Evolutionary conservation across 179 eudicot species (phyloP).

Genomic region (Beta corolliflora): DNA sequence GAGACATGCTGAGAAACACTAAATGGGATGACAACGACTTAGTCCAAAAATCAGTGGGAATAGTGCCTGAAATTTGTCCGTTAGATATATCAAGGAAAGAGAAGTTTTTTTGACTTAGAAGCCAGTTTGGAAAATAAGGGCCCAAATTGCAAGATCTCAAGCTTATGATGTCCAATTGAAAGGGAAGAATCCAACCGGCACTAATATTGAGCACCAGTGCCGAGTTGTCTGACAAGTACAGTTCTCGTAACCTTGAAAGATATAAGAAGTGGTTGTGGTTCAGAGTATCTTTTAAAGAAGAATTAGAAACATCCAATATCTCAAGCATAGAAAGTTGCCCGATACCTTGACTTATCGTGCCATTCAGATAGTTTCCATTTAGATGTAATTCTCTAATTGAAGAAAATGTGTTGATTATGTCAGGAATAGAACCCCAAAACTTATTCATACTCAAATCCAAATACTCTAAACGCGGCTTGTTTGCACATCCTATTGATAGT

Average conservation of each 20-base stretch:
- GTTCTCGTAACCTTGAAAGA: background rate
- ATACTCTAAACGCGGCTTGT: background rate
- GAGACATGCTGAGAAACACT: conserved; percentile 19
- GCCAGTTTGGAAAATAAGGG: conserved; percentile 39
- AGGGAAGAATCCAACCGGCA: conserved; percentile 33
- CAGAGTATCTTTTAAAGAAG: background rate
- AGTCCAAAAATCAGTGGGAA: conserved; percentile 37
- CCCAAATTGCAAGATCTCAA: conserved; percentile 32
- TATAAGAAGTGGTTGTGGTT: conserved; percentile 15
- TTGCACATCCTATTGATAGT: background rate
- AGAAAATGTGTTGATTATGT: background rate
- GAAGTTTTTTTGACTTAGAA: conserved; percentile 21
- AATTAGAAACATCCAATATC: background rate
- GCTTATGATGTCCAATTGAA: background rate
- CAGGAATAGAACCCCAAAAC: conserved; percentile 21
- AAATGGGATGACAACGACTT: background rate
- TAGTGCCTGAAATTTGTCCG: conserved; percentile 24
- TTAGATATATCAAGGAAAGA: conserved; percentile 27
- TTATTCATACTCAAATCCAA: conserved; percentile 20
- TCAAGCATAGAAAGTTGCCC: conserved; percentile 16
- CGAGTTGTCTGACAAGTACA: conserved; percentile 11
- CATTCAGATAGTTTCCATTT: background rate
- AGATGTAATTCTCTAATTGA: background rate
- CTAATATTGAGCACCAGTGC: conserved; percentile 12
- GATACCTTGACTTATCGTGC: background rate